Evolutionary conservation across 768 basidiomycete genomes (phyloP).

Genomic region (Tremella fuciformis): DNA sequence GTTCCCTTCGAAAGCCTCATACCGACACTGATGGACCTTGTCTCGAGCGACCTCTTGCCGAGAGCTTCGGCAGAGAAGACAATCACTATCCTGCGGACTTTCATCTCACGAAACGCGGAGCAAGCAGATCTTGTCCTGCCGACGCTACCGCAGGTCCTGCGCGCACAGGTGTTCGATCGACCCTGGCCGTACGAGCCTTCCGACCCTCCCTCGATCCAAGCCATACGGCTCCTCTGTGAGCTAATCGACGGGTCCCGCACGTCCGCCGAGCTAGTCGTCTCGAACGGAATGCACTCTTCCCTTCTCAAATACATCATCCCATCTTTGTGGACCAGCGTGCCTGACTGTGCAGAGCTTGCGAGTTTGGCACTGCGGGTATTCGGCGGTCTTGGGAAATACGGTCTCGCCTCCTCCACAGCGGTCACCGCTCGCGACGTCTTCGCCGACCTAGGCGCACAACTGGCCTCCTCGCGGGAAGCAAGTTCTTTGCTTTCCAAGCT

Average conservation of each 20-base stretch:
- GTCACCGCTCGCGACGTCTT: conserved; percentile 64
- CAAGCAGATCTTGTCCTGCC: conserved; percentile 12
- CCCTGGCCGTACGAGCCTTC: conserved; percentile 25
- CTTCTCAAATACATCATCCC: conserved; percentile 69
- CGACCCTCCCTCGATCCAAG: conserved; percentile 25
- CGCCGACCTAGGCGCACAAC: conserved; percentile 54
- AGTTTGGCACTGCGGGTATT: conserved; percentile 64
- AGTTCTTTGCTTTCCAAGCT: background rate
- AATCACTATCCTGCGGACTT: background rate
- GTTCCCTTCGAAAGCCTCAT: background rate
- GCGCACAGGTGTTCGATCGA: conserved; percentile 18
- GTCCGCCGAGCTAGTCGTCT: conserved; percentile 62
- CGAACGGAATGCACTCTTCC: conserved; percentile 58
- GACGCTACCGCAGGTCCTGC: conserved; percentile 26
- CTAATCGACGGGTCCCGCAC: conserved; percentile 63
- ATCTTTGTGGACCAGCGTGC: conserved; percentile 55
- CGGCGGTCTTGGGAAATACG: conserved; percentile 67
- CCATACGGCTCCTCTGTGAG: conserved; percentile 25
- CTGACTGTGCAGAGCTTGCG: conserved; percentile 20
- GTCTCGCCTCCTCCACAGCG: conserved; percentile 68
- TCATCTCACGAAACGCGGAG: background rate
- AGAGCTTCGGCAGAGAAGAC: background rate
- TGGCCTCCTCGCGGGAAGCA: conserved; percentile 7
- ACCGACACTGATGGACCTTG: background rate
- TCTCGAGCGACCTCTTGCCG: background rate